Conservation (phyloP, 2,329 filamentous ascomycete genomes). For the Escovopsis weberi region DNA sequence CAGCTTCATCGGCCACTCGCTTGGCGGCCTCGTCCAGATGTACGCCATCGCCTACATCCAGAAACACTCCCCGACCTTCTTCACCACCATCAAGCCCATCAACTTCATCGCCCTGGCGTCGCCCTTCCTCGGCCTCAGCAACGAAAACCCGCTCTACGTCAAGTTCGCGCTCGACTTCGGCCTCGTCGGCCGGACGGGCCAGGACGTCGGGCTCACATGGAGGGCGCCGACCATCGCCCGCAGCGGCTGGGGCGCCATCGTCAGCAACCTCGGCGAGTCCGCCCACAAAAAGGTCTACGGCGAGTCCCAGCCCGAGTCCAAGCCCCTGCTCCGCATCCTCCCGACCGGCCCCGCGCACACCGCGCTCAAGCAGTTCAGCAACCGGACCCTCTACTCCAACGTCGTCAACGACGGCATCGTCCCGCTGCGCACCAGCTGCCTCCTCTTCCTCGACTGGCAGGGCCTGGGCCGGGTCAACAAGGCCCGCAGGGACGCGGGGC, state of each 20-base stretch:
- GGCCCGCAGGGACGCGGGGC: constrained; percentile 75
- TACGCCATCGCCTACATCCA: constrained; percentile 95
- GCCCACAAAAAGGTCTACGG: constrained; percentile 44
- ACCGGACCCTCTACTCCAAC: constrained; percentile 87
- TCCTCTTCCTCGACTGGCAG: constrained; percentile 96
- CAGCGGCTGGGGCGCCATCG: constrained; percentile 78
- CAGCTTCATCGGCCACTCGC: constrained; percentile 84
- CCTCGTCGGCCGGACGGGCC: constrained; percentile 85
- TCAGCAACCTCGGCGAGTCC: constrained; percentile 64
- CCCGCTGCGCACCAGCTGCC: constrained; percentile 80
- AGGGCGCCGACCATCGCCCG: constrained; percentile 71
- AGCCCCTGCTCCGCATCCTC: constrained; percentile 75
- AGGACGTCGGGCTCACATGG: constrained; percentile 92
- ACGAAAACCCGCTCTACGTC: constrained; percentile 94
- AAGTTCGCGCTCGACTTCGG: constrained; percentile 95
- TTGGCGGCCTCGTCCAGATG: constrained; percentile 80
- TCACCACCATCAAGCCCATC: constrained; percentile 68
- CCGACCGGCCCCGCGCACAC: constrained; percentile 84
- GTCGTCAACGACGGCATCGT: constrained; percentile 98
- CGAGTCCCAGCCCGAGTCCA: constrained; percentile 60
- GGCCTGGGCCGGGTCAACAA: constrained; percentile 89
- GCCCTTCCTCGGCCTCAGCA: constrained; percentile 81
- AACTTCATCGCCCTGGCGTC: constrained; percentile 85
- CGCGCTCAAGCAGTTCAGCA: constrained; percentile 75
- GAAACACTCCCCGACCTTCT: constrained; percentile 87